A percentile compares a stretch with the other conserved stretches of the same genome.
These are phyloP conservation scores for Elaeagnus macrophylla DNA, from an alignment of 306 rosid genomes.

Conservation along the genomic window DNA sequence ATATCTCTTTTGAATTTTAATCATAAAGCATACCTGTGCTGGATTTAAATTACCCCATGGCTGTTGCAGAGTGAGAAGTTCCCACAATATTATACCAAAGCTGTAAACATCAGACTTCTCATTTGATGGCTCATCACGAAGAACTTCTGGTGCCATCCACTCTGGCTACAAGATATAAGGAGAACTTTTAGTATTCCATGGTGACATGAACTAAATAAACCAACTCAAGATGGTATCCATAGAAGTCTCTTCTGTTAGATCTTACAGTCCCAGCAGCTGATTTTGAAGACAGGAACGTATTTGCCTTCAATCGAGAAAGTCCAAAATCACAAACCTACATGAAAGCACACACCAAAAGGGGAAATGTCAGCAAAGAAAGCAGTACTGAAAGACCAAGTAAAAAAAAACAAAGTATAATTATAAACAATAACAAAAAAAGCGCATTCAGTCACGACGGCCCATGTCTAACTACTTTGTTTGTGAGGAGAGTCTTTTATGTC, in stretches of 20 bases:
- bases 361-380: conserved; percentile 1
- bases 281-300: conserved; percentile 91
- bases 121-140: conserved; percentile 93
- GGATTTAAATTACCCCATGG: conserved; percentile 95
- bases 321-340: conserved; percentile 93
- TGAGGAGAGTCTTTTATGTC: too few species aligned
- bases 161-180: conserved; percentile 47
- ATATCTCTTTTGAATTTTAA: neutral
- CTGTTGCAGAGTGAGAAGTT: conserved; percentile 77
- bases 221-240: conserved; percentile 8
- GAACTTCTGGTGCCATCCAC: conserved; percentile 99
- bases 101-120: conserved; percentile 96
- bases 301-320: conserved; percentile 92
- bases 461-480: too few species aligned
- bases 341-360: conserved; percentile 9
- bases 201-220: conserved; percentile 1
- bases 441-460: too few species aligned
- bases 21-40: conserved; percentile 62
- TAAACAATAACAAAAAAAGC: too few species aligned
- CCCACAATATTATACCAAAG: conserved; percentile 96
- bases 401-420: neutral
- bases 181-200: conserved; percentile 8
- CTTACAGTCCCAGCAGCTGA: conserved; percentile 99
- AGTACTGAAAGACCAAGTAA: neutral
- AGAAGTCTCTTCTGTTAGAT: conserved; percentile 16